phyloP scores from a whole-genome alignment of 208 protist species.

The Herpetomonas samuelpessoai region DNA sequence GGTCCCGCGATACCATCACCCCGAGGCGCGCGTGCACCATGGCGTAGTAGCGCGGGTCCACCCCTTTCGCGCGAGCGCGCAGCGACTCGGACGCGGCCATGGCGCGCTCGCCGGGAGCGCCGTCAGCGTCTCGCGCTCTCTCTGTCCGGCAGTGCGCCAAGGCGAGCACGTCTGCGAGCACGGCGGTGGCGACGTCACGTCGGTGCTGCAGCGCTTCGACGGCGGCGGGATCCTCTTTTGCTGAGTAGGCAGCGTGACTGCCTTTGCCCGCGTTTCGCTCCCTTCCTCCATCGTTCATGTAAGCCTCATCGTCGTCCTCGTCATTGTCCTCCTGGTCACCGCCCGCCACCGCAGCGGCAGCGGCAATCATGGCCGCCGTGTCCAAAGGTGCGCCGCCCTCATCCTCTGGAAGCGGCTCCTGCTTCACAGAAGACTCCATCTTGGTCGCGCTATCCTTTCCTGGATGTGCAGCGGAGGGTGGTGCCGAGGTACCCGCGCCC shows the following conservation, averaged over 20 bases:
- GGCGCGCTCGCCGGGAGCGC: neutral
- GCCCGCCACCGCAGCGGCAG: neutral
- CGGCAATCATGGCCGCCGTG: neutral
- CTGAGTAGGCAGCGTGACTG: neutral
- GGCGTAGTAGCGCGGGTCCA: slow-evolving; percentile 60
- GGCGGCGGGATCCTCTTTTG: neutral
- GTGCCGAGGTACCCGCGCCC: neutral
- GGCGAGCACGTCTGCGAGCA: slow-evolving; percentile 18
- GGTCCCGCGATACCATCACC: slow-evolving; percentile 69
- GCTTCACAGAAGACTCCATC: slow-evolving; percentile 2
- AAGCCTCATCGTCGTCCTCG: slow-evolving; percentile 9
- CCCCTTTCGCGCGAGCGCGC: slow-evolving; percentile 20
- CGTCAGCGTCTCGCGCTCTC: neutral
- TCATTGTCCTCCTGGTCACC: neutral
- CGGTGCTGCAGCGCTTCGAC: slow-evolving; percentile 5
- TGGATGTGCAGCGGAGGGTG: neutral
- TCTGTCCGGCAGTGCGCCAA: slow-evolving; percentile 14
- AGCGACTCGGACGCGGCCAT: slow-evolving; percentile 12
- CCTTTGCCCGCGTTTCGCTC: neutral
- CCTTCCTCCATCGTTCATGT: neutral
- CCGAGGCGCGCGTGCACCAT: slow-evolving; percentile 84
- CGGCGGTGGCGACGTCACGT: slow-evolving; percentile 14
- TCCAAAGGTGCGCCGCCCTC: slow-evolving; percentile 1
- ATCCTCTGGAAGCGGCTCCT: slow-evolving; percentile 11
- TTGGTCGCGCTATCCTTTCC: neutral